phyloP scores from a whole-genome alignment of 345 rosid genomes.

The Eucalyptus erythrocorys region DNA sequence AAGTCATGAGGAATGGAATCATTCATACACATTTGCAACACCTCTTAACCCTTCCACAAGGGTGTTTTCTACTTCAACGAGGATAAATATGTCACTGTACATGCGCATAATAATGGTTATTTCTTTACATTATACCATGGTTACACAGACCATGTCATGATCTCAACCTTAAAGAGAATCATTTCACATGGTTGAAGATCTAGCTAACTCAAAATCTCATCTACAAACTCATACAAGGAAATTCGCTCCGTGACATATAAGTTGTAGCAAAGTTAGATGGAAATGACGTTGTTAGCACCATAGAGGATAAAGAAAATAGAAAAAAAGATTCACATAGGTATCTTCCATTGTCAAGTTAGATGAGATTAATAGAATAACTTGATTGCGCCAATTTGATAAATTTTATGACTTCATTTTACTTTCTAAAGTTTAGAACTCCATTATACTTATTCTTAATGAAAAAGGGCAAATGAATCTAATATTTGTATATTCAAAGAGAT shows the following conservation, averaged over 20 bases:
- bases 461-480: not conserved
- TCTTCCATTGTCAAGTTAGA: no score
- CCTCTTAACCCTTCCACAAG: not conserved
- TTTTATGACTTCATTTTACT: no score
- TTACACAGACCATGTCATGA: not conserved
- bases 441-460: not conserved
- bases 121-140: not conserved
- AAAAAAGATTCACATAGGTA: no score
- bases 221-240: no score
- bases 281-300: no score
- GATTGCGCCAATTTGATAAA: no score
- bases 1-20: not conserved
- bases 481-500: not conserved
- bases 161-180: no score
- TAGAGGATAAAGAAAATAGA: no score
- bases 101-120: not conserved
- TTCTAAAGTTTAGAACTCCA: no score
- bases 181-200: no score
- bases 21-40: not conserved
- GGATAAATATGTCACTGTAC: not conserved
- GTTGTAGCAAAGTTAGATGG: no score
- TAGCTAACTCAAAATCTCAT: no score
- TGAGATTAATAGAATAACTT: fast-evolving
- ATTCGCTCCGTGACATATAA: fast-evolving
- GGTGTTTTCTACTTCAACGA: not conserved